Conservation (phyloP, 768 basidiomycete genomes). For the Suillus alpinus region DNA sequence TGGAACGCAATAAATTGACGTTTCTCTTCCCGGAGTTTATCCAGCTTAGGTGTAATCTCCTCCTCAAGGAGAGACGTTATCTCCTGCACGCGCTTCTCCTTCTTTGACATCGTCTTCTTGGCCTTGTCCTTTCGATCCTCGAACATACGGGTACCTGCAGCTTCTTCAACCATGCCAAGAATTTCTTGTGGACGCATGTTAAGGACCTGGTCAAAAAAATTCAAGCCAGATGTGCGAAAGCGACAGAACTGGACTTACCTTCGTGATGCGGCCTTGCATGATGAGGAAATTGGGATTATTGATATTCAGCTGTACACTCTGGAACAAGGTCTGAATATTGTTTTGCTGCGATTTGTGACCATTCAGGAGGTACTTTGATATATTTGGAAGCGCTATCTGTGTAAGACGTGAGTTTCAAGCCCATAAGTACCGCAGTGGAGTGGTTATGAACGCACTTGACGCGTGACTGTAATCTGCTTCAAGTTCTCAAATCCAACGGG, state of each 20-base stretch:
- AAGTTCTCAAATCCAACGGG: slow-evolving; percentile 78
- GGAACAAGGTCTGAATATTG: slow-evolving; percentile 86
- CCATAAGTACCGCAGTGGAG: neutral
- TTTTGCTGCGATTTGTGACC: slow-evolving; percentile 92
- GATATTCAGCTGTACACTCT: slow-evolving; percentile 97
- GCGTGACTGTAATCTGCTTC: slow-evolving; percentile 93
- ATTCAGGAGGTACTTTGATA: slow-evolving; percentile 93
- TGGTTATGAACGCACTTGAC: slow-evolving; percentile 61
- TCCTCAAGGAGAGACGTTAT: slow-evolving; percentile 75
- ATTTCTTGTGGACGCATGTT: slow-evolving; percentile 99
- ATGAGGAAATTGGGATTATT: slow-evolving; percentile 99
- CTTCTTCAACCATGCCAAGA: slow-evolving; percentile 97
- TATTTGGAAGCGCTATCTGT: slow-evolving; percentile 89
- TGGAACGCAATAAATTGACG: slow-evolving; percentile 86
- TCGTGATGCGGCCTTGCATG: slow-evolving; percentile 99
- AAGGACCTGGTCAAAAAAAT: slow-evolving; percentile 53
- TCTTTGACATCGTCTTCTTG: slow-evolving; percentile 92
- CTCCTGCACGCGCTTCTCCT: slow-evolving; percentile 93
- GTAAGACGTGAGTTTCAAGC: slow-evolving; percentile 2
- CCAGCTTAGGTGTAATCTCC: slow-evolving; percentile 93
- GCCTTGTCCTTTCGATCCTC: slow-evolving; percentile 98
- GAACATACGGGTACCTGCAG: slow-evolving; percentile 98
- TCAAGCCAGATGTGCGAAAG: neutral
- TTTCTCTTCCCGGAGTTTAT: slow-evolving; percentile 87
- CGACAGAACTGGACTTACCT: slow-evolving; percentile 45